Conservation (phyloP, 805 yeast species). For the Pichia thaimueangensis region DNA sequence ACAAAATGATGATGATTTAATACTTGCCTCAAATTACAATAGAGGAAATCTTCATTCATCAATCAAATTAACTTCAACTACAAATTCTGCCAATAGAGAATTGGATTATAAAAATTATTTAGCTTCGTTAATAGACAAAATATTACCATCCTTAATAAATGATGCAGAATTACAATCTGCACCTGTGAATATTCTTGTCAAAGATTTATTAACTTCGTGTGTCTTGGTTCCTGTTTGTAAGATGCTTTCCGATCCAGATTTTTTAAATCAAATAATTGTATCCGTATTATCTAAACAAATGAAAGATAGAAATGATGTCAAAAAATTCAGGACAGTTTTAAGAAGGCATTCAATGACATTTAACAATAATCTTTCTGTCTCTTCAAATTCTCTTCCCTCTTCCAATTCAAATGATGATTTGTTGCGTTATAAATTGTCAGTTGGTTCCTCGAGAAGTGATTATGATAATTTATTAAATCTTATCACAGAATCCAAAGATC, state of each 20-base stretch:
- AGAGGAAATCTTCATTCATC: conserved; percentile 56
- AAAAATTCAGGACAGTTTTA: conserved; percentile 60
- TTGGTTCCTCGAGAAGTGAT: conserved; percentile 29
- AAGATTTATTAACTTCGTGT: conserved; percentile 58
- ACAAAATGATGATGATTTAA: conserved; percentile 35
- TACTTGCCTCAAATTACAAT: conserved; percentile 39
- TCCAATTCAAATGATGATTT: background rate
- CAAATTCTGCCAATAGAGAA: conserved; percentile 30
- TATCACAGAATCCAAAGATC: conserved; percentile 28
- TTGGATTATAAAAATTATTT: conserved; percentile 46
- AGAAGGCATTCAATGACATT: conserved; percentile 48
- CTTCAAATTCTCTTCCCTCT: background rate
- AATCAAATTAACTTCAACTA: conserved; percentile 36
- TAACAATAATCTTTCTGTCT: background rate
- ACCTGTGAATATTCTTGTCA: conserved; percentile 42
- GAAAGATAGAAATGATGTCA: conserved; percentile 69
- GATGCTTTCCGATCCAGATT: conserved; percentile 65
- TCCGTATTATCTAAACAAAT: conserved; percentile 55
- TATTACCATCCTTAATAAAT: conserved; percentile 48
- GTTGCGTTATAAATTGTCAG: conserved; percentile 2
- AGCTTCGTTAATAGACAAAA: conserved; percentile 32
- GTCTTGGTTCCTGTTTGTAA: conserved; percentile 46
- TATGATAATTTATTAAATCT: conserved; percentile 28
- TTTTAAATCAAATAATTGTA: conserved; percentile 62
- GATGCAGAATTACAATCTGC: conserved; percentile 40